Conservation (phyloP, 805 yeast species). For the Nakazawaea holstii region DNA sequence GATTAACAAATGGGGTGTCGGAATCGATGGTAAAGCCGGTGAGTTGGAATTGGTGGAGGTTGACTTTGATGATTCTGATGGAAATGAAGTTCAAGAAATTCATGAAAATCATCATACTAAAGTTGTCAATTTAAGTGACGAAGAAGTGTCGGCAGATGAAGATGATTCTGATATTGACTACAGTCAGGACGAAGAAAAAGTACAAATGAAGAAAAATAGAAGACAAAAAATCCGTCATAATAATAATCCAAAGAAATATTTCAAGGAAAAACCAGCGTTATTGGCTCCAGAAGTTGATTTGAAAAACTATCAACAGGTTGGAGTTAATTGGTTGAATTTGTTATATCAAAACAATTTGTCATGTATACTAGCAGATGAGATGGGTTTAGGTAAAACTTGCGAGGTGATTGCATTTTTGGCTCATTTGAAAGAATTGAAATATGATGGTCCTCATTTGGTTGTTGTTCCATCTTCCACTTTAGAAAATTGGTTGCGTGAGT, state of each 20-base stretch:
- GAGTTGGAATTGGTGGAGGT: slow-evolving; percentile 62
- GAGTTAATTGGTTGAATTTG: slow-evolving; percentile 86
- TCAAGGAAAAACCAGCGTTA: slow-evolving; percentile 66
- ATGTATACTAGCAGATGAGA: slow-evolving; percentile 95
- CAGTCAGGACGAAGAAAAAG: slow-evolving; percentile 12
- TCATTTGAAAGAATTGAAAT: slow-evolving; percentile 58
- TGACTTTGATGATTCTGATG: slow-evolving; percentile 24
- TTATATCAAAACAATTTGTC: slow-evolving; percentile 75
- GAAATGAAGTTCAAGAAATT: slow-evolving; percentile 20
- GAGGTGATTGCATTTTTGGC: slow-evolving; percentile 94
- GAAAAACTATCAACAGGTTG: slow-evolving; percentile 94
- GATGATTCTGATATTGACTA: slow-evolving; percentile 31
- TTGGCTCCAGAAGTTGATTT: slow-evolving; percentile 60
- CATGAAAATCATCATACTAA: slow-evolving; percentile 17
- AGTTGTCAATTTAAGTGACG: slow-evolving; percentile 43
- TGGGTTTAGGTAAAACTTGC: slow-evolving; percentile 97
- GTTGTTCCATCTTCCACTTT: slow-evolving; percentile 96
- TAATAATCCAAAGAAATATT: slow-evolving; percentile 30
- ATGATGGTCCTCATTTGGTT: slow-evolving; percentile 79
- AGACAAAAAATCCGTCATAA: slow-evolving; percentile 2
- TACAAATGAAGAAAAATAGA: not conserved
- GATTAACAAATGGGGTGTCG: slow-evolving; percentile 86
- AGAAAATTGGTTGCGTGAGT: slow-evolving; percentile 97
- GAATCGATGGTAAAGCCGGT: slow-evolving; percentile 54
- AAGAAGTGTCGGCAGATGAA: slow-evolving; percentile 22